Evolutionary conservation across 2,329 filamentous ascomycete species (phyloP).

Genomic region (Anisogramma anomala): DNA sequence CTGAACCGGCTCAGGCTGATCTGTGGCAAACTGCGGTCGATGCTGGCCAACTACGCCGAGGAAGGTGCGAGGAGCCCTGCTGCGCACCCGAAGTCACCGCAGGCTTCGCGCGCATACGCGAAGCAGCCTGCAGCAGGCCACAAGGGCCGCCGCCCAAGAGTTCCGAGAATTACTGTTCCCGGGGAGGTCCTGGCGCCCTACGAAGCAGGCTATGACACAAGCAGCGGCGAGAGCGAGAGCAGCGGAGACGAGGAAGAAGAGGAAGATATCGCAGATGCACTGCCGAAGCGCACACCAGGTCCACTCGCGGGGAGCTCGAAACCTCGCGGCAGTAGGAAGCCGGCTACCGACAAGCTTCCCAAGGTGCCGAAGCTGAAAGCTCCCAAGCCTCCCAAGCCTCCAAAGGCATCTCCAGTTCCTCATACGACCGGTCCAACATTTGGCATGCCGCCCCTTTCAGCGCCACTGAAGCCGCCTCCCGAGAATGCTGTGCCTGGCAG

Average conservation of each 20-base stretch:
- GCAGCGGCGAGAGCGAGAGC: constrained; percentile 40
- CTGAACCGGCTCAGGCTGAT: constrained; percentile 49
- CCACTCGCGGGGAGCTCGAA: constrained; percentile 22
- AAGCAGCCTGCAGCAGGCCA: constrained; percentile 29
- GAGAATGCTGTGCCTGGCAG: constrained; percentile 48
- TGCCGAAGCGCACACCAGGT: constrained; percentile 24
- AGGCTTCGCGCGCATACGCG: constrained; percentile 37
- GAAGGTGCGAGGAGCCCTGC: constrained; percentile 42
- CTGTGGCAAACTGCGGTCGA: constrained; percentile 45
- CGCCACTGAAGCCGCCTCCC: constrained; percentile 44
- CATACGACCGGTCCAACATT: background rate
- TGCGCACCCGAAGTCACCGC: constrained; percentile 39
- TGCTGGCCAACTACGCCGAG: constrained; percentile 46
- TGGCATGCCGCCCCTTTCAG: constrained; percentile 13
- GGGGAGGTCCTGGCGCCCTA: constrained; percentile 56
- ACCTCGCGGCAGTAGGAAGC: constrained; percentile 39
- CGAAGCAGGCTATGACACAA: constrained; percentile 50
- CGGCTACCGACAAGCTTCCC: constrained; percentile 21
- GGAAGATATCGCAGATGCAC: constrained; percentile 28
- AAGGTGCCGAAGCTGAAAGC: constrained; percentile 29
- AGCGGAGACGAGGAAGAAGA: constrained; percentile 42
- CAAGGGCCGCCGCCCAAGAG: constrained; percentile 33
- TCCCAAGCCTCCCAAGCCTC: constrained; percentile 22
- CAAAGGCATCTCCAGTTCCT: constrained; percentile 17
- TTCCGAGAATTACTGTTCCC: constrained; percentile 52